Conservation (phyloP, 1,284 basidiomycete species). For the Pterula multifida region DNA sequence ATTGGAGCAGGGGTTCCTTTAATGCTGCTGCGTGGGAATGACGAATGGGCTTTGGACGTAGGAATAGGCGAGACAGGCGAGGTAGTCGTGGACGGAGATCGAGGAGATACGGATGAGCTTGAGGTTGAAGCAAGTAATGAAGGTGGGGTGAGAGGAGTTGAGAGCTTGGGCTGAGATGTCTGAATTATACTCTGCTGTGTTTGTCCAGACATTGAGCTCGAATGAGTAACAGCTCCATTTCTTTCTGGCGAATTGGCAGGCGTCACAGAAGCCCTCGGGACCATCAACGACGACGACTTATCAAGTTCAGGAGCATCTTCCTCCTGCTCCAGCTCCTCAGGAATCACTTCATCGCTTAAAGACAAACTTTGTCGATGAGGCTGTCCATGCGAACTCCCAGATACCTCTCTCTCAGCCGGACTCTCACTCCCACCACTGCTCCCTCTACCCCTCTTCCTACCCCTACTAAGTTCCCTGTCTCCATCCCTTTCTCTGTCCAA, state of each 20-base stretch:
- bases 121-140: too few species aligned
- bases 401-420: slow-evolving; percentile 21
- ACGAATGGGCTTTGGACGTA: background rate
- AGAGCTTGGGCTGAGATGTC: too few species aligned
- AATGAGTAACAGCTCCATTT: background rate
- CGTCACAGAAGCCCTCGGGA: background rate
- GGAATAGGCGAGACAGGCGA: background rate
- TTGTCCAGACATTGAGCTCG: too few species aligned
- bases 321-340: background rate
- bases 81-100: background rate
- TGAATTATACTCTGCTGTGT: too few species aligned
- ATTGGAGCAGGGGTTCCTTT: background rate
- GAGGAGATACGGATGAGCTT: background rate
- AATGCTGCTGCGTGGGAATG: background rate
- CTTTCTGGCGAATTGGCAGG: background rate
- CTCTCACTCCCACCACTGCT: slow-evolving; percentile 30
- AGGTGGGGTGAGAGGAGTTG: too few species aligned
- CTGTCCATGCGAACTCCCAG: slow-evolving; percentile 10
- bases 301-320: background rate
- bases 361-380: slow-evolving; percentile 12
- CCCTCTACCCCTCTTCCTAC: slow-evolving; percentile 24
- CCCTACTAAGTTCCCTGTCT: slow-evolving; percentile 19
- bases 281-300: background rate
- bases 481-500: slow-evolving; percentile 13
- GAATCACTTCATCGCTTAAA: slow-evolving; percentile 5